phyloP scores from a whole-genome alignment of 1,284 basidiomycete species.

The Volvariella volvacea region DNA sequence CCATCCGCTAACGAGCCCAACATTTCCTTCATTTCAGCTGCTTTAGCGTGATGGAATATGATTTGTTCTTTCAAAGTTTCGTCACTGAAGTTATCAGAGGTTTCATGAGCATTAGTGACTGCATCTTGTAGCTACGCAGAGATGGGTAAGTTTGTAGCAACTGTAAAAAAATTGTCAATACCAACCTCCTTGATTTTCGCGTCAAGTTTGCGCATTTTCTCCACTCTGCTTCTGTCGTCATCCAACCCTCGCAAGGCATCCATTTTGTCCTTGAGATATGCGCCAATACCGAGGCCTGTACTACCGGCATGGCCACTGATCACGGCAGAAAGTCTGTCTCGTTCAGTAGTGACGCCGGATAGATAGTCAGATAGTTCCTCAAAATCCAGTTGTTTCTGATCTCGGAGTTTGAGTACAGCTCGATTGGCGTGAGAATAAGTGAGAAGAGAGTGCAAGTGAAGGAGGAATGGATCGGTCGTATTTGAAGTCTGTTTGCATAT shows the following conservation, averaged over 20 bases:
- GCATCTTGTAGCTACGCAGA: conserved; percentile 82
- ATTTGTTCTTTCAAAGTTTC: conserved; percentile 89
- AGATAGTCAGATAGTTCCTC: conserved; percentile 97
- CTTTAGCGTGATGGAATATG: conserved; percentile 86
- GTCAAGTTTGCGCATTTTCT: conserved; percentile 90
- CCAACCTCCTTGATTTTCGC: conserved; percentile 89
- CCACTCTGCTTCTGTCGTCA: conserved; percentile 88
- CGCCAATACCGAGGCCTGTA: conserved; percentile 76
- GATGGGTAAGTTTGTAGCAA: conserved; percentile 4
- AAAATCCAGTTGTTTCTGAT: conserved; percentile 98
- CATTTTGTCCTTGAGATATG: conserved; percentile 92
- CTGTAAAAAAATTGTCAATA: conserved; percentile 5
- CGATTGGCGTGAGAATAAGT: conserved; percentile 88
- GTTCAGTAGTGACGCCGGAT: conserved; percentile 83
- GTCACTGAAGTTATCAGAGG: conserved; percentile 91
- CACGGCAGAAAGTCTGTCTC: conserved; percentile 85
- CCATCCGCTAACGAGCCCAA: conserved; percentile 85
- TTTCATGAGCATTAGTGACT: conserved; percentile 91
- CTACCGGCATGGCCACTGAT: conserved; percentile 78
- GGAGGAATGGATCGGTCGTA: conserved; percentile 82
- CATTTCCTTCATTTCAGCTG: conserved; percentile 95
- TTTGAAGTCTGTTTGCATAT: conserved; percentile 62
- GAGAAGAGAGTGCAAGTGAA: conserved; percentile 84
- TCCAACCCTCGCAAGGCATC: conserved; percentile 90
- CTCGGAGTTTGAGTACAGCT: conserved; percentile 87